phyloP scores from a whole-genome alignment of 176 grass and related monocot genomes.

The Hyparrhenia diplandra region DNA sequence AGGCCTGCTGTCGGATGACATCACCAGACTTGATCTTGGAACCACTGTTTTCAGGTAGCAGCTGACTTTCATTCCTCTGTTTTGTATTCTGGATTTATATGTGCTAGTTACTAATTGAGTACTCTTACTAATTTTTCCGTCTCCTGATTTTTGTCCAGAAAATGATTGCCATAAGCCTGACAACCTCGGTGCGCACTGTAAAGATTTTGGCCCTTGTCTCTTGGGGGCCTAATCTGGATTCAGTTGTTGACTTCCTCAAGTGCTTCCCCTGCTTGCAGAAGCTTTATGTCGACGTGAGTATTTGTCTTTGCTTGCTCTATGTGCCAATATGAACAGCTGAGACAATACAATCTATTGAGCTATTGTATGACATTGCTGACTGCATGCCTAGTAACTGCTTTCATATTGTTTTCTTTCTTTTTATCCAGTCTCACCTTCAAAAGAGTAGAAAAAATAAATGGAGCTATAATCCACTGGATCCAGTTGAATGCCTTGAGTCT shows the following conservation, averaged over 20 bases:
- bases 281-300: background rate
- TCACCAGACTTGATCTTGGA: background rate
- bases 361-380: background rate
- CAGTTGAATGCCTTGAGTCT: conserved; percentile 1
- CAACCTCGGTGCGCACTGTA: background rate
- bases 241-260: background rate
- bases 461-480: background rate
- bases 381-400: background rate
- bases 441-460: background rate
- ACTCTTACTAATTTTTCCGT: background rate
- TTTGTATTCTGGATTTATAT: too few relatives aligned
- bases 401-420: background rate
- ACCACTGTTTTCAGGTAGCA: background rate
- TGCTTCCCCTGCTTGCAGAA: conserved; percentile 6
- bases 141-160: background rate
- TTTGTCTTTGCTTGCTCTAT: background rate
- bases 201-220: conserved; percentile 1
- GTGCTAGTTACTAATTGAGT: too few relatives aligned
- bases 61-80: background rate
- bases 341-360: background rate
- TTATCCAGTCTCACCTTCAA: background rate
- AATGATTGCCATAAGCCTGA: background rate
- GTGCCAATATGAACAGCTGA: background rate
- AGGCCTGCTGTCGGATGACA: too few relatives aligned
- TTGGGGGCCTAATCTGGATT: background rate